Conservation (phyloP, 108 stramenopile species). For the Parietichytrium sp. region DNA sequence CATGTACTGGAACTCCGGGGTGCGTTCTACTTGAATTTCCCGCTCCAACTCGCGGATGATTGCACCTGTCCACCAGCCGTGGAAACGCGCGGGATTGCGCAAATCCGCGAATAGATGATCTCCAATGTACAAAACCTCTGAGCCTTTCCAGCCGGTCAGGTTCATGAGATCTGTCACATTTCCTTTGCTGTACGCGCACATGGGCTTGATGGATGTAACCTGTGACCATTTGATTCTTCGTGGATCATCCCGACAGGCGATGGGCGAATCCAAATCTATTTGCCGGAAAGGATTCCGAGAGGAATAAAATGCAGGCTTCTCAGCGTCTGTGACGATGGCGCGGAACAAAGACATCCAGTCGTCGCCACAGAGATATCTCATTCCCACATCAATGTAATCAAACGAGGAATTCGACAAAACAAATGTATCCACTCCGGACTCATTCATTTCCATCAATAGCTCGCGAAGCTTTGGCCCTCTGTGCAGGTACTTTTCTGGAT, state of each 20-base stretch:
- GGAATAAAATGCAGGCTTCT: slow-evolving; percentile 89
- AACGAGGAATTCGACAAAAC: slow-evolving; percentile 73
- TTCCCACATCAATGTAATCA: slow-evolving; percentile 87
- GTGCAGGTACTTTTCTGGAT: slow-evolving; percentile 75
- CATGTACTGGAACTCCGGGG: slow-evolving; percentile 39
- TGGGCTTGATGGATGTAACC: slow-evolving; percentile 45
- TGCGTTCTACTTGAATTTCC: slow-evolving; percentile 53
- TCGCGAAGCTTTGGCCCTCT: slow-evolving; percentile 71
- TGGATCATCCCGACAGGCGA: not conserved
- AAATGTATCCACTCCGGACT: slow-evolving; percentile 48
- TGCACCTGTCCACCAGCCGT: slow-evolving; percentile 59
- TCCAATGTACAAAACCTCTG: slow-evolving; percentile 87
- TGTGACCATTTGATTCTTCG: slow-evolving; percentile 53
- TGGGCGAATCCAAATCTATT: slow-evolving; percentile 32
- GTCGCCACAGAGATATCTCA: slow-evolving; percentile 83
- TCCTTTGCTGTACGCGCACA: slow-evolving; percentile 52
- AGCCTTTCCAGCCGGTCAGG: slow-evolving; percentile 51
- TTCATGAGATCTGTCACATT: slow-evolving; percentile 48
- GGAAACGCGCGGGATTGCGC: slow-evolving; percentile 40
- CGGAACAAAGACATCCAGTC: slow-evolving; percentile 80
- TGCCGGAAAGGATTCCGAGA: slow-evolving; percentile 78
- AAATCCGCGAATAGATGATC: slow-evolving; percentile 95
- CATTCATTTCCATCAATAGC: slow-evolving; percentile 68
- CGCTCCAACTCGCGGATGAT: slow-evolving; percentile 58
- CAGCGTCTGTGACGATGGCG: slow-evolving; percentile 75